A percentile compares a stretch with the other conserved stretches of the same genome.
These are phyloP conservation scores for Penicillium freii DNA, from an alignment of 2,329 filamentous ascomycete species.

Conservation along the genomic window DNA sequence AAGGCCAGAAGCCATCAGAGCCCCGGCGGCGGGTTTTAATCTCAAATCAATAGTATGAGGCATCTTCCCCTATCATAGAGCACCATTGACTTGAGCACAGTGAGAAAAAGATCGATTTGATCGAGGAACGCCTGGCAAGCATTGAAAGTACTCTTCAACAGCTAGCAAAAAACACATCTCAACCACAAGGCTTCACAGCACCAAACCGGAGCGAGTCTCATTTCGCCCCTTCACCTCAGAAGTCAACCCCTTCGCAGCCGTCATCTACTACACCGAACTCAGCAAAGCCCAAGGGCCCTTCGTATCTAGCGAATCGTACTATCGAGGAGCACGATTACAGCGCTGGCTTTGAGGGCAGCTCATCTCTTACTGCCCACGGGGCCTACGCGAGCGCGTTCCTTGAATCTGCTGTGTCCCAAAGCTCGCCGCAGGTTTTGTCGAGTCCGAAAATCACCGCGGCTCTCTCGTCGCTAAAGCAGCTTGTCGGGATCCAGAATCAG, in stretches of 20 bases:
- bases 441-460: slow-evolving; percentile 41
- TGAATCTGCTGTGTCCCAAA: slow-evolving; percentile 41
- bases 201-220: slow-evolving; percentile 2
- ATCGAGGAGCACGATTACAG: slow-evolving; percentile 31
- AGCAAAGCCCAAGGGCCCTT: slow-evolving; percentile 6
- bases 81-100: slow-evolving; percentile 27
- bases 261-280: slow-evolving; percentile 4
- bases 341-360: slow-evolving; percentile 49
- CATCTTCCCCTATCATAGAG: background rate
- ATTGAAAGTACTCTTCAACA: slow-evolving; percentile 44
- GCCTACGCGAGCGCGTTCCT: slow-evolving; percentile 47
- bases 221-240: slow-evolving; percentile 10
- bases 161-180: slow-evolving; percentile 17
- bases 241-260: slow-evolving; percentile 2
- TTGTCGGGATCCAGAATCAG: slow-evolving; percentile 39
- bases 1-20: slow-evolving; percentile 36
- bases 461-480: slow-evolving; percentile 39
- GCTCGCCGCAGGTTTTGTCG: slow-evolving; percentile 33
- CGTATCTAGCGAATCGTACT: slow-evolving; percentile 23
- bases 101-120: slow-evolving; percentile 54
- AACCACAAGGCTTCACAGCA: background rate
- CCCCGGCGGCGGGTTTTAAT: slow-evolving; percentile 42
- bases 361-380: slow-evolving; percentile 50
- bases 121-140: slow-evolving; percentile 50
- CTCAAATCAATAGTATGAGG: slow-evolving; percentile 43